Evolutionary conservation across 1,284 basidiomycete species (phyloP), one percentile per base, ranked within the genome.

Genomic region (Moesziomyces globuligerus): DNA sequence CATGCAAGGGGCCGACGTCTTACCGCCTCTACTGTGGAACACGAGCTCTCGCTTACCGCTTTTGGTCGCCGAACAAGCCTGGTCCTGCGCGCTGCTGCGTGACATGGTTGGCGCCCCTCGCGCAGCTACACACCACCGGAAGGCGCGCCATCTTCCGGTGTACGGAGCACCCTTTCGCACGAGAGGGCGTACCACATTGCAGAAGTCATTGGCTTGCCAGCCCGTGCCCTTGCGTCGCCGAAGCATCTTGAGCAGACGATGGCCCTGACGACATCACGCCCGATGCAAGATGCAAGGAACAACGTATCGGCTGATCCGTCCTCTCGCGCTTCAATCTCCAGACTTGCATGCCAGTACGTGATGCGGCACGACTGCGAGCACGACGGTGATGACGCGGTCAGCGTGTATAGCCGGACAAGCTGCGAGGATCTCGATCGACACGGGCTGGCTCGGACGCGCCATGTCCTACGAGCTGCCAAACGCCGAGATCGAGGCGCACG

Each of bases 31-130:
- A 39, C 18, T 29, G 52, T 55, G 32, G 32, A 55, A 55, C 45
- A 55, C 52, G 45, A 55, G 52, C 26, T 36, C 40, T 47, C 52
- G 52, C 32, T 48, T 55, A 32, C 39, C 17, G 34, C 40, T 24
- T 42, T 39, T 48, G 32, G 53, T 55, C 53, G 39, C 45, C 46
- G 39, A 32, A 37, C 23, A 23, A 41, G 47, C 39, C 48, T 48
- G 51, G 4, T 36, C 38, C 45, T 37, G 32, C 29, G 42, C 32
- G 10, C 10, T n/a, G 32, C 32, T 6, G 32, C 32, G 13, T 13
- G 15, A n/a, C n/a, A n/a, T n/a, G n/a, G n/a, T n/a, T n/a, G n/a
- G n/a, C n/a, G n/a, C n/a, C n/a, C n/a, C n/a, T n/a, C n/a, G n/a
- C n/a, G n/a, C n/a, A n/a, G n/a, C n/a, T n/a, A n/a, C n/a, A n/a